Evolutionary conservation across 2,329 filamentous ascomycete species (phyloP).

Genomic region (Hypoxylon sp.): DNA sequence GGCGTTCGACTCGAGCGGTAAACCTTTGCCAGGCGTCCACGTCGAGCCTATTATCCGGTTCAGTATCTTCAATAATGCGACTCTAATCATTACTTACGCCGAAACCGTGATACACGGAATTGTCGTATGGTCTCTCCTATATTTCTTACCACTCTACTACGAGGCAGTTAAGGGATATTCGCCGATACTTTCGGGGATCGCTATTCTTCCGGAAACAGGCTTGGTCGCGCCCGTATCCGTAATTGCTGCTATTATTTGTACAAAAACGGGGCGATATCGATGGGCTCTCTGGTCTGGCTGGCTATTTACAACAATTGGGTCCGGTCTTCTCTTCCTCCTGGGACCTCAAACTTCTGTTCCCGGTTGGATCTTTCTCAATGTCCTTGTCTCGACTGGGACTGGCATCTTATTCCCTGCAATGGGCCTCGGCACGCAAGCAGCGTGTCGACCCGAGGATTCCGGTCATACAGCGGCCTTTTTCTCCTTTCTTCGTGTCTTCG

Average conservation of each 20-base stretch:
- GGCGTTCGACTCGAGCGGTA: slow-evolving; percentile 19
- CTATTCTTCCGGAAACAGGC: slow-evolving; percentile 25
- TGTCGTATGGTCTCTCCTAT: slow-evolving; percentile 28
- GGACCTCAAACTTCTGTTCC: slow-evolving; percentile 20
- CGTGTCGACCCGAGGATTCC: slow-evolving; percentile 15
- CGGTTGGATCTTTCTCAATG: slow-evolving; percentile 23
- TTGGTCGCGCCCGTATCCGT: slow-evolving; percentile 21
- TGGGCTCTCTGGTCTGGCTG: slow-evolving; percentile 32
- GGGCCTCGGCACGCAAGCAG: slow-evolving; percentile 21
- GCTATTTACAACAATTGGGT: slow-evolving; percentile 19
- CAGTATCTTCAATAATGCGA: slow-evolving; percentile 25
- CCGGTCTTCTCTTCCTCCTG: slow-evolving; percentile 22
- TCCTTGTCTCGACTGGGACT: slow-evolving; percentile 21
- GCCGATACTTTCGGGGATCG: slow-evolving; percentile 22
- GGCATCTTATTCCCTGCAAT: slow-evolving; percentile 21
- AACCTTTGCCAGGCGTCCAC: slow-evolving; percentile 12
- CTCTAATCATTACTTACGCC: slow-evolving; percentile 17
- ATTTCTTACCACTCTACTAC: slow-evolving; percentile 27
- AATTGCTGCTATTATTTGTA: slow-evolving; percentile 15
- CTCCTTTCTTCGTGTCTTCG: slow-evolving; percentile 26
- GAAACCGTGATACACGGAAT: slow-evolving; percentile 20
- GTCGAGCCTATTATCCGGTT: slow-evolving; percentile 24
- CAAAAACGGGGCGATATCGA: slow-evolving; percentile 17
- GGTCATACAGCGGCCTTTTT: slow-evolving; percentile 23
- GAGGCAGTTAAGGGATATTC: slow-evolving; percentile 24